Base-by-base conservation (phyloP, 2,329 filamentous ascomycete species). In the Trichoderma gracile region DNA sequence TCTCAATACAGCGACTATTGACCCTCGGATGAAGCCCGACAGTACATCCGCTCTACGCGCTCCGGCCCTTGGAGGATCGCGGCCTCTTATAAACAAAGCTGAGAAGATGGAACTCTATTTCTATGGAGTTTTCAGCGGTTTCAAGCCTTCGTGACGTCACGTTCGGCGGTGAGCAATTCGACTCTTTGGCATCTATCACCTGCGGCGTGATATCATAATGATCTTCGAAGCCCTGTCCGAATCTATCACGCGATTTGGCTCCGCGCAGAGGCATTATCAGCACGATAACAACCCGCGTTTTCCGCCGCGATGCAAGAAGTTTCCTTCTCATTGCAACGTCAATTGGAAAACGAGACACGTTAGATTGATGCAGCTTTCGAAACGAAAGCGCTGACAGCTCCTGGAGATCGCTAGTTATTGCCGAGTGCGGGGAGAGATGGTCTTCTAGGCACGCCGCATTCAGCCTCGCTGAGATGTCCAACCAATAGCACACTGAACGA, bases 101-200 rank as follows among this genome's bases (percentile, higher is more conserved):
- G 63, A 55, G 59, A 23, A 58, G 7, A 27, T 27, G 47, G 54
- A 64, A 64, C 47, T 59, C 17, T 58, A 64, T 47, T 64, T 43
- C 12, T 7, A 25, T 12, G 25, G 17, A 15, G 42, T 54, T 40
- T 40, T 45, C 23, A 46, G 10, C 52, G 4, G 23, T 38, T 45
- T 59, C 47, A 59, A 64, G 46, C 63, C 54, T 58, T 40, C 45
- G 55, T 64, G 63, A 64, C 63, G 63, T 64, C 63, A 64, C 55
- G 12, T 27, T 10, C 15, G 33, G 15, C 27, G 17, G 52, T 12
- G 17, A 14, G 47, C 23, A 1, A 0, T 3, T 12, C 10, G n/a
- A 21, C 23, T 43, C 15, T 46, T 1, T n/a, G n/a, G n/a, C 33
- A 33, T 53, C 21, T 15, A 6, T 33, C n/a, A n/a, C 25, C n/a